Evolutionary conservation across 495 filamentous ascomycete species (phyloP).

Genomic region (Podospora australis): DNA sequence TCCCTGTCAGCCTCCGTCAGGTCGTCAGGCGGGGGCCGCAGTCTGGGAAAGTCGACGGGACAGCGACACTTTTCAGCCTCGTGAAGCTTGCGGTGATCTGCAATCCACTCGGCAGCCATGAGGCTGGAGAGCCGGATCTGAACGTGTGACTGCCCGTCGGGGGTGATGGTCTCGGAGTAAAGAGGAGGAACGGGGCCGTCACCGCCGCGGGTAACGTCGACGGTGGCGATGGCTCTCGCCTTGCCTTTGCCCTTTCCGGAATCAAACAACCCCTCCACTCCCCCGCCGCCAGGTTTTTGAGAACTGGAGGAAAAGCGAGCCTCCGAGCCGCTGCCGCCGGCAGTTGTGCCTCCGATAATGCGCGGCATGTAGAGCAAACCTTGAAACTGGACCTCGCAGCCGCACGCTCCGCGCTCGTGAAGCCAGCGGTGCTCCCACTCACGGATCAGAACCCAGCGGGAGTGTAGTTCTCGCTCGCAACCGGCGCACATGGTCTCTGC

Average conservation of each 20-base stretch:
- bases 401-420: constrained; percentile 39
- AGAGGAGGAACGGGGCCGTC: constrained; percentile 17
- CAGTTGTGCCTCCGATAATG: constrained; percentile 15
- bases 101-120: constrained; percentile 36
- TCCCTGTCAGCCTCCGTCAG: constrained; percentile 7
- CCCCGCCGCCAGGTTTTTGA: too few species aligned
- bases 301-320: too few species aligned
- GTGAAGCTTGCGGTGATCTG: constrained; percentile 34
- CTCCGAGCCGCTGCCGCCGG: too few species aligned
- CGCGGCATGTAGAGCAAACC: constrained; percentile 25
- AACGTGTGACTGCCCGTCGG: constrained; percentile 11
- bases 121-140: constrained; percentile 28
- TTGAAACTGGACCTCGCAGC: constrained; percentile 33
- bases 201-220: not conserved
- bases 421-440: constrained; percentile 43
- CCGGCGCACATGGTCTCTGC: constrained; percentile 30
- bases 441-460: constrained; percentile 31
- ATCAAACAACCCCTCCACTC: too few species aligned
- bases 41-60: constrained; percentile 20
- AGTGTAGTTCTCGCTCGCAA: constrained; percentile 35
- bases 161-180: constrained; percentile 16
- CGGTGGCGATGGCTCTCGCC: not conserved
- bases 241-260: not conserved
- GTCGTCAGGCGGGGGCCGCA: constrained; percentile 9
- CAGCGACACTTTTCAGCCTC: constrained; percentile 27